Evolutionary conservation across 441 rosid species (phyloP), one percentile per base, ranked within the genome.

Genomic region (Adansonia rubrostipa): DNA sequence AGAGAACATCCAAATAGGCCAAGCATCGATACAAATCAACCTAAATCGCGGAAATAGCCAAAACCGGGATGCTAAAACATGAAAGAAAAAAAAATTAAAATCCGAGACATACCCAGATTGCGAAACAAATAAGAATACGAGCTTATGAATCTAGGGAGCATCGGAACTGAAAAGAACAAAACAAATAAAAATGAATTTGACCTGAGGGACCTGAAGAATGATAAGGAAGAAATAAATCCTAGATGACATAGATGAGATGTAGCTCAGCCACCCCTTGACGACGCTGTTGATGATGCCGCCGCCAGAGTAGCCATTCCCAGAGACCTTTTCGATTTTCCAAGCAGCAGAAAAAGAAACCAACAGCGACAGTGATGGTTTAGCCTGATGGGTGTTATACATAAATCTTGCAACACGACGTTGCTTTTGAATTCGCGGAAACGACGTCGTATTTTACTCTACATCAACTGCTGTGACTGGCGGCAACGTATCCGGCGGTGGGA

Each of bases 201-300:
- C 97, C 97, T 91, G 92, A 94, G 98, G 98, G 88, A 92, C 84
- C 90, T 96, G 99, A 54, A 96, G 89, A 56, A 96, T 77, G 82
- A 96, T 91, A 42, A 92, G 87, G 81, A 94, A 78, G 92, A 94
- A 94, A 86, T 87, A 94, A 64, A 94, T 77, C 68, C 89, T 85
- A 76, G 99, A 84, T 10, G 97, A 91, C 17, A 85, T 74, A 2
- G 90, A 77, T 0, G 97, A 77, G 14, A 92, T 82, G 72, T 75
- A 89, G 75, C 77, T 85, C 44, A 83, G 71, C 99, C 96, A 92
- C 73, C 94, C 89, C 80, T 70, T 87, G 42, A 36, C 51, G 87
- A 79, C 73, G 80, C 47, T 7, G 85, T 61, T 14, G 79, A 15
- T 42, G 79, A 28, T 20, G 79, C 1, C 8, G 79, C 47, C 10